Evolutionary conservation across 2,329 filamentous ascomycete species (phyloP), one percentile per base, ranked within the genome.

Genomic region (Parascedosporium putredinis): DNA sequence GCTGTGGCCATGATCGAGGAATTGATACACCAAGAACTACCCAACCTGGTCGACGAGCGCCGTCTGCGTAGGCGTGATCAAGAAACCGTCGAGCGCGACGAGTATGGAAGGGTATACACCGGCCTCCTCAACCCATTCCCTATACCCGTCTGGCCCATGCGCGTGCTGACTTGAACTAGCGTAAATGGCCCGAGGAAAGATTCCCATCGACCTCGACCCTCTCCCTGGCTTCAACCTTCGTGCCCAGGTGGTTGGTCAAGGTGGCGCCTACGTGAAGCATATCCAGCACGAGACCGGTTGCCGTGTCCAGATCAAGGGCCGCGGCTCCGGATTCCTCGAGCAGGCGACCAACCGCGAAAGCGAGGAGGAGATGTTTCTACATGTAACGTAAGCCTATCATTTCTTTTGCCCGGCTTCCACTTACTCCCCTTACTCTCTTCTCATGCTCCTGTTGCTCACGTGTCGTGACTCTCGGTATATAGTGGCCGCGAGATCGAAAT

Each of bases 131-230:
- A 20, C 36, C 14, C 34, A 12, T 3, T 4, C 12, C 16, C 34
- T 10, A 12, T 23, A 7, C 34, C 7, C 3, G n/a, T n/a, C n/a
- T n/a, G n/a, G n/a, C n/a, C n/a, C n/a, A 61, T 49, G 45, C 33
- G 16, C 54, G 47, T 54, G 51, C 52, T 55, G 50, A 51, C 31
- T 9, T 18, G n/a, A 34, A 5, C 27, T 57, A 95, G 88, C 88
- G 90, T 57, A 98, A 97, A 87, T 98, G 93, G 93, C 91, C 93
- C 1, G 93, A 97, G 62, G 89, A 96, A 88, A 86, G 59, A 95
- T 98, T 46, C 84, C 88, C 1, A 90, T 98, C 58, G 81, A 83
- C 54, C 81, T 98, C 51, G 93, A 97, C 58, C 87, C 91, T 0
- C 81, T 97, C 49, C 88, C 84, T 22, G 93, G 93, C 18, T 98